Conservation (phyloP, 1,139 yeast genomes). For the Kodamaea ohmeri region DNA sequence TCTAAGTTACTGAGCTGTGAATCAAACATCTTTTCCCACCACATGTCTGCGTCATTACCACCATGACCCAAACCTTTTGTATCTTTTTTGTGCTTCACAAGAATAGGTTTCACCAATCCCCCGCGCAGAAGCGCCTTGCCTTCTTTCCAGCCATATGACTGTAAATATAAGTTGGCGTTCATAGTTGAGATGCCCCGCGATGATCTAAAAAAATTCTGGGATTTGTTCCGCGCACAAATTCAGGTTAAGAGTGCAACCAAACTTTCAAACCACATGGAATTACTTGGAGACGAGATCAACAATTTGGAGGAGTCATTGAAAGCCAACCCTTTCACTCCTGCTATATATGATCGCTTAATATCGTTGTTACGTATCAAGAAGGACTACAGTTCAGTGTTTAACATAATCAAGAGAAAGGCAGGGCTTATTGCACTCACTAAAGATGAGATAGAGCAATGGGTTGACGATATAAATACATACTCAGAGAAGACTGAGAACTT, state of each 20-base stretch:
- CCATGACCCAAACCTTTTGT: conserved; percentile 85
- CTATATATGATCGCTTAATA: conserved; percentile 23
- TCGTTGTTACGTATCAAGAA: conserved; percentile 13
- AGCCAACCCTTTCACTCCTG: conserved; percentile 16
- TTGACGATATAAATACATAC: conserved; percentile 22
- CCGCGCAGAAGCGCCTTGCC: conserved; percentile 83
- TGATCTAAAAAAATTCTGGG: conserved; percentile 4
- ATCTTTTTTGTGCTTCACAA: conserved; percentile 88
- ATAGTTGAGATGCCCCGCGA: conserved; percentile 30
- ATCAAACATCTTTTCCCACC: conserved; percentile 97
- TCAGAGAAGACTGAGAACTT: conserved; percentile 14
- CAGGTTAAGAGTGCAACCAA: no score
- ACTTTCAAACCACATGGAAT: conserved; percentile 1
- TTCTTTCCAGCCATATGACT: conserved; percentile 85
- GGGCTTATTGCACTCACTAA: conserved; percentile 20
- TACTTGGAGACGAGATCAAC: conserved; percentile 4
- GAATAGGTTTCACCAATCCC: conserved; percentile 78
- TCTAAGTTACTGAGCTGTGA: conserved; percentile 83
- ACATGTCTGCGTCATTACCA: conserved; percentile 69
- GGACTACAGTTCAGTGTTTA: conserved; percentile 14
- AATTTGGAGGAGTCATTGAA: conserved; percentile 9
- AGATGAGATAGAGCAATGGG: conserved; percentile 27
- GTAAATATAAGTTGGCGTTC: conserved; percentile 73
- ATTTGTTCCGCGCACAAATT: no score
- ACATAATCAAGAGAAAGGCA: conserved; percentile 22